phyloP scores from a whole-genome alignment of 2,329 filamentous ascomycete species.

The Fusarium sp. region DNA sequence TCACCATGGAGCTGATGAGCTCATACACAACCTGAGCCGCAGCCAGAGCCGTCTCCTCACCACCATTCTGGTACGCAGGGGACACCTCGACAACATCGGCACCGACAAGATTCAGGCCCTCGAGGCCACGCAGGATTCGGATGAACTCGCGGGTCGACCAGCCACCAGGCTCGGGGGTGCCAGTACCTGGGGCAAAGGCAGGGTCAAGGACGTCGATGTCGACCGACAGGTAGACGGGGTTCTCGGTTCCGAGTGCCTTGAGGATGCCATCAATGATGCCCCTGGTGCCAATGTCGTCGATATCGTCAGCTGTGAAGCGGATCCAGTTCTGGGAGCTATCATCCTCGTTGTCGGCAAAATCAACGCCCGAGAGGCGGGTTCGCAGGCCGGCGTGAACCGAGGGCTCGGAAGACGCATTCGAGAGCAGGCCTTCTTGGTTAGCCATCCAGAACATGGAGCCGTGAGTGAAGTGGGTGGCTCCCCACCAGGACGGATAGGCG shows the following conservation, averaged over 20 bases:
- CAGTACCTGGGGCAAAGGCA: slow-evolving; percentile 77
- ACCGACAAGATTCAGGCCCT: slow-evolving; percentile 87
- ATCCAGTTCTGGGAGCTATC: slow-evolving; percentile 84
- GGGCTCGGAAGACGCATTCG: slow-evolving; percentile 77
- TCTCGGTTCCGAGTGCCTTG: slow-evolving; percentile 79
- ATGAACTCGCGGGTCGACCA: slow-evolving; percentile 94
- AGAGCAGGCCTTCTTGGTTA: slow-evolving; percentile 83
- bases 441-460: slow-evolving; percentile 95
- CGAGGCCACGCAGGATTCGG: slow-evolving; percentile 84
- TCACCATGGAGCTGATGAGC: slow-evolving; percentile 84
- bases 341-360: slow-evolving; percentile 78
- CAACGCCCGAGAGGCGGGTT: slow-evolving; percentile 78
- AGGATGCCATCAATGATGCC: slow-evolving; percentile 82
- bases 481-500: slow-evolving; percentile 86
- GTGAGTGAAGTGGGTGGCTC: slow-evolving; percentile 80
- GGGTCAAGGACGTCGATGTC: slow-evolving; percentile 93
- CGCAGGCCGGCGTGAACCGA: slow-evolving; percentile 88
- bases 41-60: slow-evolving; percentile 86
- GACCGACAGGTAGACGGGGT: slow-evolving; percentile 83
- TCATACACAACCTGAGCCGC: slow-evolving; percentile 90
- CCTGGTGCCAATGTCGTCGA: slow-evolving; percentile 83
- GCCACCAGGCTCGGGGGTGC: slow-evolving; percentile 90
- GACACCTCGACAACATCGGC: slow-evolving; percentile 91
- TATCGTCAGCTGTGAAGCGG: slow-evolving; percentile 85
- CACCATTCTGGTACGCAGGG: slow-evolving; percentile 85